Conservation (phyloP, 1,284 basidiomycete genomes). For the Volvariella volvacea region DNA sequence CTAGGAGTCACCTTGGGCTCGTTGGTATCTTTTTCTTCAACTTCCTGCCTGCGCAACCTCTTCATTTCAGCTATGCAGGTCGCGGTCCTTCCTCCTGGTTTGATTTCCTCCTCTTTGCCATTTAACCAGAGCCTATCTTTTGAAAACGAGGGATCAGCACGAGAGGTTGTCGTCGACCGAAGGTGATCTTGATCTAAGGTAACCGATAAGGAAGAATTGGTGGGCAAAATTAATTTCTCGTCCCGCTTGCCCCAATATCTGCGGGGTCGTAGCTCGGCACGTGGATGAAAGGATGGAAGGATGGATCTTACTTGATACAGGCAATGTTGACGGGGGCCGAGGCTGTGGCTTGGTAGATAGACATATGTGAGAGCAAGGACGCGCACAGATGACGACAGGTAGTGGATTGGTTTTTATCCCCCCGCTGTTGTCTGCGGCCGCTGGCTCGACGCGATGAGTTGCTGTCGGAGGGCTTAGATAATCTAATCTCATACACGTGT, state of each 20-base stretch:
- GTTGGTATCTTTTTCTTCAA: slow-evolving; percentile 64
- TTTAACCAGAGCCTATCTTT: slow-evolving; percentile 92
- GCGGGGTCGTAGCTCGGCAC: slow-evolving; percentile 13
- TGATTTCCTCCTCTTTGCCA: slow-evolving; percentile 86
- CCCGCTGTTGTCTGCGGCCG: slow-evolving; percentile 6
- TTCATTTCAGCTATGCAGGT: slow-evolving; percentile 91
- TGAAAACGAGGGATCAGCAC: slow-evolving; percentile 73
- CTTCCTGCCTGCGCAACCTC: slow-evolving; percentile 58
- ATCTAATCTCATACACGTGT: too few species aligned
- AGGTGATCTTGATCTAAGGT: slow-evolving; percentile 97
- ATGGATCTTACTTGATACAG: slow-evolving; percentile 77
- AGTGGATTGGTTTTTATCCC: neutral
- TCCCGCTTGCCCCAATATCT: slow-evolving; percentile 99
- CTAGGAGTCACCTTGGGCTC: slow-evolving; percentile 66
- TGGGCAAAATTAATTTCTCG: slow-evolving; percentile 91
- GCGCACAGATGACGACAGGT: neutral
- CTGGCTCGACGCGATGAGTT: slow-evolving; percentile 13
- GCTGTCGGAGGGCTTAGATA: slow-evolving; percentile 3
- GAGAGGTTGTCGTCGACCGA: slow-evolving; percentile 88
- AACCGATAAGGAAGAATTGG: slow-evolving; percentile 96
- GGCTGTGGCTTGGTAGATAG: slow-evolving; percentile 79
- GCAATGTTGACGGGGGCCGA: slow-evolving; percentile 96
- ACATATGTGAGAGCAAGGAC: slow-evolving; percentile 7
- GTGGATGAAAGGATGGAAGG: slow-evolving; percentile 1
- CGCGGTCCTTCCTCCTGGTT: slow-evolving; percentile 69